phyloP scores from a whole-genome alignment of 495 filamentous ascomycete species.

The Xylaria flabelliformis region DNA sequence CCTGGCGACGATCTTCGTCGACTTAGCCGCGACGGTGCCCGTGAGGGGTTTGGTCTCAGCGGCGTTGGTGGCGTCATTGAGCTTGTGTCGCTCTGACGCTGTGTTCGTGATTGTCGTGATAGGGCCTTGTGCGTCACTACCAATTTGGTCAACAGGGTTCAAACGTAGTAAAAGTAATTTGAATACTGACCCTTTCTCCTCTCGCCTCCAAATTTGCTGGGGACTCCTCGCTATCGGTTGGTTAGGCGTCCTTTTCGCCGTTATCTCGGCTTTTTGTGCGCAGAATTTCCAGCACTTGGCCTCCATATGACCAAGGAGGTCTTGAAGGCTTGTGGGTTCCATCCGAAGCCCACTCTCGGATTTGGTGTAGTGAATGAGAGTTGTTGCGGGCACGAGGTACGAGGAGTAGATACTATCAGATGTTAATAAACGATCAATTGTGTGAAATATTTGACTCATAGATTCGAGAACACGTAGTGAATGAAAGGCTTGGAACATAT shows the following conservation, averaged over 20 bases:
- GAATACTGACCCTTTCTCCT: not conserved
- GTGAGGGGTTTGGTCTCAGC: not conserved
- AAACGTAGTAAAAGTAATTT: not conserved
- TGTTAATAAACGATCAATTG: not conserved
- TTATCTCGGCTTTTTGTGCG: not conserved
- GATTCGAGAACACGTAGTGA: not conserved
- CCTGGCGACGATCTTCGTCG: not conserved
- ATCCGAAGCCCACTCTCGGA: not conserved
- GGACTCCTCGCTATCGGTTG: not conserved
- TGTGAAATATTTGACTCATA: not conserved
- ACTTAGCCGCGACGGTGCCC: not conserved
- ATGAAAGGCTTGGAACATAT: not conserved
- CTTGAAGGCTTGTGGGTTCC: slow-evolving; percentile 13
- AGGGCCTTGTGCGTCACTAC: not conserved
- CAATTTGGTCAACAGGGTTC: not conserved
- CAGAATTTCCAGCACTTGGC: not conserved
- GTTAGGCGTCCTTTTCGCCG: not conserved
- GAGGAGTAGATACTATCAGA: not conserved
- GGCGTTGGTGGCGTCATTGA: not conserved
- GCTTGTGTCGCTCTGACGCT: not conserved
- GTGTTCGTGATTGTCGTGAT: not conserved
- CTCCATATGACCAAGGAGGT: slow-evolving; percentile 6
- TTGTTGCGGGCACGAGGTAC: not conserved
- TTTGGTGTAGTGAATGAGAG: slow-evolving; percentile 11
- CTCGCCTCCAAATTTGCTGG: not conserved